Conservation (phyloP, 2,329 filamentous ascomycete species). For the Colletotrichum destructivum region DNA sequence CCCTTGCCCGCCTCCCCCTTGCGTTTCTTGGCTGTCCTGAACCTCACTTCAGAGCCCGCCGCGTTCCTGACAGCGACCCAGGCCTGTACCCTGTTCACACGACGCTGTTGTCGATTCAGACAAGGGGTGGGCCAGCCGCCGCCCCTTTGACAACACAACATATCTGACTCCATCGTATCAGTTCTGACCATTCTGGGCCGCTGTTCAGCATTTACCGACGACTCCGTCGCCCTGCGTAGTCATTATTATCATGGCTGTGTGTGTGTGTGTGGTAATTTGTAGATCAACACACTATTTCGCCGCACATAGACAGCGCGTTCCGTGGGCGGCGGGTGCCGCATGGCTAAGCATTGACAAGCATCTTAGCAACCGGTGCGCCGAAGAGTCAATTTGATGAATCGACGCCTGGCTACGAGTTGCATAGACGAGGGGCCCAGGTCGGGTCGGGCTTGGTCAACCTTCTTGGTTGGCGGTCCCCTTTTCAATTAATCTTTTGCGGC, state of each 20-base stretch:
- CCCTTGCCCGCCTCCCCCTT: background rate
- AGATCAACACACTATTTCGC: background rate
- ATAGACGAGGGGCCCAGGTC: slow-evolving; percentile 1
- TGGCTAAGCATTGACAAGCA: slow-evolving; percentile 23
- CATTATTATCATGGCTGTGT: too few relatives aligned
- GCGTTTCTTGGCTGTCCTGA: slow-evolving; percentile 38
- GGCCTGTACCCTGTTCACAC: slow-evolving; percentile 13
- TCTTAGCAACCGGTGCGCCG: slow-evolving; percentile 14
- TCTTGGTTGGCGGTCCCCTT: slow-evolving; percentile 16
- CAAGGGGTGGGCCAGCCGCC: background rate
- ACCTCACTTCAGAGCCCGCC: slow-evolving; percentile 16
- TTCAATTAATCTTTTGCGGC: slow-evolving; percentile 17
- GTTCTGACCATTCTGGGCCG: slow-evolving; percentile 9
- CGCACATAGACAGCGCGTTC: slow-evolving; percentile 4
- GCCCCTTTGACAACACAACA: background rate
- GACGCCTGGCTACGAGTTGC: slow-evolving; percentile 19
- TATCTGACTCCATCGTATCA: slow-evolving; percentile 38
- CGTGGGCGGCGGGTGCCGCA: background rate
- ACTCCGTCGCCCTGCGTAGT: background rate
- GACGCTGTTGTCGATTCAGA: slow-evolving; percentile 6
- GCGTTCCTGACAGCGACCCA: slow-evolving; percentile 23
- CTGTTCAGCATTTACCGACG: background rate
- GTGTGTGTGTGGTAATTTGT: too few relatives aligned
- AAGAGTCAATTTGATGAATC: slow-evolving; percentile 13
- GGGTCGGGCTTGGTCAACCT: background rate